phyloP scores from a whole-genome alignment of 371 early-diverging fungal genomes.

The Rhizopus stolonifer region DNA sequence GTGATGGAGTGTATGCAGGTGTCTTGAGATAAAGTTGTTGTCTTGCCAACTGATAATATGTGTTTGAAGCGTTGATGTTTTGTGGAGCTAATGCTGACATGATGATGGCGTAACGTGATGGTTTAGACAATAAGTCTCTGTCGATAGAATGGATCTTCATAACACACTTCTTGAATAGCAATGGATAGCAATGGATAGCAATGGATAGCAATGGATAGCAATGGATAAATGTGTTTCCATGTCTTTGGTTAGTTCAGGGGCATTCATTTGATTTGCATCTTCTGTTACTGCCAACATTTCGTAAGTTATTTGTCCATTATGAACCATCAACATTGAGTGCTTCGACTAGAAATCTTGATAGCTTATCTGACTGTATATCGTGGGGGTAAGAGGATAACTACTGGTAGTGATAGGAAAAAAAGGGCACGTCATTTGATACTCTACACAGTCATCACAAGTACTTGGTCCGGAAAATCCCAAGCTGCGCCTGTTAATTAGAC shows the following conservation, averaged over 20 bases:
- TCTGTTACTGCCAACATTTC: slow-evolving; percentile 5
- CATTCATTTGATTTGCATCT: too few species aligned
- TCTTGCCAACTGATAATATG: slow-evolving; percentile 7
- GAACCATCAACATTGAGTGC: slow-evolving; percentile 10
- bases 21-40: slow-evolving; percentile 1
- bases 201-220: slow-evolving; percentile 59
- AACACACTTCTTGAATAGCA: slow-evolving; percentile 31
- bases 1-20: not conserved
- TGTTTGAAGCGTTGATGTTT: not conserved
- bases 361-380: slow-evolving; percentile 1
- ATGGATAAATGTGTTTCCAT: slow-evolving; percentile 49
- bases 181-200: slow-evolving; percentile 65
- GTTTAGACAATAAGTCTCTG: slow-evolving; percentile 5
- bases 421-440: slow-evolving; percentile 20
- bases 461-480: slow-evolving; percentile 37
- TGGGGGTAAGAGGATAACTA: not conserved
- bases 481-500: slow-evolving; percentile 25
- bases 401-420: slow-evolving; percentile 18
- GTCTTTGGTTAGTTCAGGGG: slow-evolving; percentile 23
- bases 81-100: slow-evolving; percentile 13
- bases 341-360: slow-evolving; percentile 1
- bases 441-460: slow-evolving; percentile 37
- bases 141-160: slow-evolving; percentile 13
- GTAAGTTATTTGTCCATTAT: slow-evolving; percentile 14
- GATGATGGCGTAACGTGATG: slow-evolving; percentile 19